Evolutionary conservation across 2,329 filamentous ascomycete species (phyloP).

Genomic region (Trichoderma koningiopsis): DNA sequence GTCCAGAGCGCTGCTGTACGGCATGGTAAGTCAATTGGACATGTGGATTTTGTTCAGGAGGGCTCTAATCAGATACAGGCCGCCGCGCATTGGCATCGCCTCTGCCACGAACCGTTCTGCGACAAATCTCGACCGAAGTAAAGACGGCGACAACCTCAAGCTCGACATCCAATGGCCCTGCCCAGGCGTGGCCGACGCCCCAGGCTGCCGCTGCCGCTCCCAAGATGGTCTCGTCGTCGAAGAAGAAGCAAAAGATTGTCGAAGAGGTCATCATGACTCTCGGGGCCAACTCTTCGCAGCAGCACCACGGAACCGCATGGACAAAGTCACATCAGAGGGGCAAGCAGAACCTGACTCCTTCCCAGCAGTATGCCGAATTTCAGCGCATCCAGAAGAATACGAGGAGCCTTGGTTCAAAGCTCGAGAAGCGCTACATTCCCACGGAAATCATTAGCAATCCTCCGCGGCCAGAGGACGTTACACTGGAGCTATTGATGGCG

Average conservation of each 20-base stretch:
- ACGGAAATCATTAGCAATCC: conserved; percentile 70
- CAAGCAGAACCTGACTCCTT: conserved; percentile 41
- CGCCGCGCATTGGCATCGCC: conserved; percentile 54
- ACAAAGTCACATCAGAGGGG: conserved; percentile 38
- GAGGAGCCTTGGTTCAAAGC: conserved; percentile 49
- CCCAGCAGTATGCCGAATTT: conserved; percentile 45
- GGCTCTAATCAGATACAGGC: conserved; percentile 43
- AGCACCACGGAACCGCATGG: conserved; percentile 41
- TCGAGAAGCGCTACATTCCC: conserved; percentile 64
- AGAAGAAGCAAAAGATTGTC: conserved; percentile 41
- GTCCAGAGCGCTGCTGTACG: conserved; percentile 56
- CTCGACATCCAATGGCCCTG: conserved; percentile 8
- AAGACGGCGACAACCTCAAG: conserved; percentile 28
- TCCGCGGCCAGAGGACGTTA: conserved; percentile 76
- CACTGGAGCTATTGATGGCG: conserved; percentile 87
- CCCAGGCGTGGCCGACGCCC: conserved; percentile 32
- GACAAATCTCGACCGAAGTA: conserved; percentile 40
- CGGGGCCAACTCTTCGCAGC: conserved; percentile 39
- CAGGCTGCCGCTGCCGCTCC: conserved; percentile 30
- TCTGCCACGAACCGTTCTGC: conserved; percentile 40
- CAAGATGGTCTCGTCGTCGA: conserved; percentile 33
- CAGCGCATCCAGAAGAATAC: conserved; percentile 47
- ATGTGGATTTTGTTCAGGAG: too few relatives aligned
- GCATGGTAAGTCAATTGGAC: conserved; percentile 50
- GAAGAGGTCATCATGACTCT: conserved; percentile 41